phyloP scores from a whole-genome alignment of 2,329 filamentous ascomycete species.

The Apiospora koreana region DNA sequence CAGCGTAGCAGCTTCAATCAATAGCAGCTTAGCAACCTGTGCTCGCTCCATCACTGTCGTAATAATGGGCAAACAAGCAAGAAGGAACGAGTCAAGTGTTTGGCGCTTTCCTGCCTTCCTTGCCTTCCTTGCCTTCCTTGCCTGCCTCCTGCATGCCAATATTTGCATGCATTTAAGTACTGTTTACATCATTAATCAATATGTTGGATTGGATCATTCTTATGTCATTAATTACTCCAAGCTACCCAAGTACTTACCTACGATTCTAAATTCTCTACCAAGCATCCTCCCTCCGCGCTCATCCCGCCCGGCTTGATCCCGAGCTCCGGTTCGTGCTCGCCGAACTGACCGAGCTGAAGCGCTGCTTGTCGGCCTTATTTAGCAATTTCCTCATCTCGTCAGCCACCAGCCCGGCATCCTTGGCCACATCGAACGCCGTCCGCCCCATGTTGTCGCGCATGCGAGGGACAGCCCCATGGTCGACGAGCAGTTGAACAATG shows the following conservation, averaged over 20 bases:
- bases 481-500: conserved; percentile 20
- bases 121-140: background rate
- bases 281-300: background rate
- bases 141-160: background rate
- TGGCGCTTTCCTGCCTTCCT: background rate
- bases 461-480: conserved; percentile 22
- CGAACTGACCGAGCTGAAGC: background rate
- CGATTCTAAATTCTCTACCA: background rate
- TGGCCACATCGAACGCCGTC: conserved; percentile 20
- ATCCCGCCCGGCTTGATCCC: background rate
- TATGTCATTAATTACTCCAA: background rate
- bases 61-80: background rate
- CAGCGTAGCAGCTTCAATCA: too few relatives aligned
- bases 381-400: conserved; percentile 23
- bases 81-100: background rate
- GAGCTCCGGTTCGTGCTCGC: background rate
- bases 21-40: too few relatives aligned
- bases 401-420: conserved; percentile 22
- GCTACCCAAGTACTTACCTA: background rate
- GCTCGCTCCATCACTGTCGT: background rate
- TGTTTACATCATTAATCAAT: background rate
- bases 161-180: background rate
- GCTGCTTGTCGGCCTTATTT: conserved; percentile 3
- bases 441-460: conserved; percentile 23
- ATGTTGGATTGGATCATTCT: background rate